Percentiles rank a stretch among this genome's conserved stretches.
These are phyloP conservation scores for Cymbidium sinense DNA, from an alignment of 106 monocot genomes.

Conservation along the genomic window DNA sequence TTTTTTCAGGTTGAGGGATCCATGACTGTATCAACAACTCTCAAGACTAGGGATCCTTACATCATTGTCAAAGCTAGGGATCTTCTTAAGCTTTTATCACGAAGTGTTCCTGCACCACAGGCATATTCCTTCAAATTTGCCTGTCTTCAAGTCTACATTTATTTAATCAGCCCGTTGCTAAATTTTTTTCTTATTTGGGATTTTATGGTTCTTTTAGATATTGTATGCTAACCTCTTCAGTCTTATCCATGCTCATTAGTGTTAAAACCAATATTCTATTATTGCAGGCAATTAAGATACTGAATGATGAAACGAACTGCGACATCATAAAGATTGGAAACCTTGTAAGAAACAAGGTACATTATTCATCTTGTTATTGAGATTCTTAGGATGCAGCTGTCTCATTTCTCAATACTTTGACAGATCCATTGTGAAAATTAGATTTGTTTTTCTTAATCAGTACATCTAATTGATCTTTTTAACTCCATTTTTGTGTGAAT, in stretches of 20 bases:
- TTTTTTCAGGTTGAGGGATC: constrained; percentile 73
- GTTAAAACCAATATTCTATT: constrained; percentile 5
- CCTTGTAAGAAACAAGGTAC: constrained; percentile 83
- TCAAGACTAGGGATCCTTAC: constrained; percentile 87
- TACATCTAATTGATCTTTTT: not conserved
- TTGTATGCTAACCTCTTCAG: not conserved
- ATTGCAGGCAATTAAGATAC: constrained; percentile 81
- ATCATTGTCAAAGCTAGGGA: constrained; percentile 93
- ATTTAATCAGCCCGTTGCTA: not conserved
- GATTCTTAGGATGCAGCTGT: not conserved
- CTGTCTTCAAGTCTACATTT: not conserved
- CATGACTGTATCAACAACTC: constrained; percentile 92
- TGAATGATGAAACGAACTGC: constrained; percentile 95
- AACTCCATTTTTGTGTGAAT: not conserved
- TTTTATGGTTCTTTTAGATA: not conserved
- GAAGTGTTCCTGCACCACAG: constrained; percentile 97
- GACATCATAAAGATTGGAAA: constrained; percentile 92
- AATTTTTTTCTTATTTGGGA: no score
- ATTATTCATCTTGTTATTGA: not conserved
- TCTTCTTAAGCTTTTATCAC: constrained; percentile 88
- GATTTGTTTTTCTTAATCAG: not conserved
- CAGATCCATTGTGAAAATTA: not conserved
- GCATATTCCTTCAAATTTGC: constrained; percentile 14
- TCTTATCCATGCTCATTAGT: not conserved
- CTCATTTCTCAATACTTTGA: not conserved